Base-by-base conservation (phyloP, 2,329 filamentous ascomycete species). In the Eutypella sp. region DNA sequence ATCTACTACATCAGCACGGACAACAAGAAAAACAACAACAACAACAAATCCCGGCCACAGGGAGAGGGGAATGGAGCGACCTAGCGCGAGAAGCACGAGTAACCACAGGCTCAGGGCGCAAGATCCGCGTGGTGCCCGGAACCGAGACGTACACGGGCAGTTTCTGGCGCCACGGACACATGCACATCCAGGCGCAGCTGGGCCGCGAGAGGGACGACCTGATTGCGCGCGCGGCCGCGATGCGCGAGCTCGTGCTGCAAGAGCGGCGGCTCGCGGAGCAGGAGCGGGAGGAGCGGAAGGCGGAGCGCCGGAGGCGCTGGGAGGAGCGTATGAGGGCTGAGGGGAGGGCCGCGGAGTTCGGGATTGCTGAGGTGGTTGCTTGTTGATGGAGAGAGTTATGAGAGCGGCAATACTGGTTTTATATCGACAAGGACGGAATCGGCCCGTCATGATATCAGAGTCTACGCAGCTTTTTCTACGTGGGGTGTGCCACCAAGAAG, bases 171-270 rank as follows among this genome's bases (percentile, higher is more conserved):
- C 34, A 59, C 36, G 59, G 56, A 24, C 24, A 58, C 27, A 4
- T 7, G 6, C 18, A 50, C 15, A 2, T 56, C 4, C 22, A 38
- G 3, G 4, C 23, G 0, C 2, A 40, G 7, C 42, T 64, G 13
- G 47, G 39, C 6, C 24, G 23, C 7, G 53, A 63, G 47, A 55
- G 57, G 8, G n/a, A 40, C 2, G 48, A 62, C 15, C 39, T 45
- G 16, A 45, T 63, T n/a, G 62, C 60, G 11, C 50, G 59, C 20
- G 58, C 62, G 3, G 51, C 59, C 13, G 62, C 62, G 29, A 57
- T 65, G 57, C 55, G 60, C 19, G 33, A 24, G 4, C 46, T 64
- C 20, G 54, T 64, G 40, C 33, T 39, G 3, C 20, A 55, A 19
- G 62, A 64, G 48, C 52, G 37, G 9, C 46, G 40, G 24, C 49